Evolutionary conservation across 1,284 basidiomycete species (phyloP).

Genomic region (Malassezia furfur): DNA sequence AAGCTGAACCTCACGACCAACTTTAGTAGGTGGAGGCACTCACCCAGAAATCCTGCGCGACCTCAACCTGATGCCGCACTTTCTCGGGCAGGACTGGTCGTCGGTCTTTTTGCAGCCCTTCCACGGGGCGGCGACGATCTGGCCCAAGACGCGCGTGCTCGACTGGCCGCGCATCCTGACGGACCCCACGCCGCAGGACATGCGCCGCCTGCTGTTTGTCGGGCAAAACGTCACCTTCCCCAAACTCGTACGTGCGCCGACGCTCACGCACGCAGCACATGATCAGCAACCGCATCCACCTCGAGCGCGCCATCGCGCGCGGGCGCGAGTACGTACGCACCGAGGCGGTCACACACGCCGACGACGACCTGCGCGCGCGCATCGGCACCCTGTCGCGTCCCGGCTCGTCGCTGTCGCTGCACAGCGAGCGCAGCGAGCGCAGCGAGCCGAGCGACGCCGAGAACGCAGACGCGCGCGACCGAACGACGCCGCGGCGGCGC

Average conservation of each 20-base stretch:
- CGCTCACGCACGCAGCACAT: constrained; percentile 23
- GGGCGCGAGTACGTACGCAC: constrained; percentile 12
- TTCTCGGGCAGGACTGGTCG: constrained; percentile 44
- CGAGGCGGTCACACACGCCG: background rate
- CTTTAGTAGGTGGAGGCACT: constrained; percentile 20
- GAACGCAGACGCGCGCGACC: background rate
- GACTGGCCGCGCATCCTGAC: constrained; percentile 43
- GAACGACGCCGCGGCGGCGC: background rate
- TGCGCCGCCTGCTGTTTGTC: constrained; percentile 33
- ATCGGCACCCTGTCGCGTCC: background rate
- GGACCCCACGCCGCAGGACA: constrained; percentile 38
- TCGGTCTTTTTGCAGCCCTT: constrained; percentile 43
- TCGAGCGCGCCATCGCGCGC: constrained; percentile 37
- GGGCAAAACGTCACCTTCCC: constrained; percentile 41
- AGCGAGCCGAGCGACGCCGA: background rate
- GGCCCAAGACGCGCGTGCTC: constrained; percentile 36
- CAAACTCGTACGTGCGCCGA: constrained; percentile 16
- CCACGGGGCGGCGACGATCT: constrained; percentile 42
- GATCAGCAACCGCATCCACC: constrained; percentile 43
- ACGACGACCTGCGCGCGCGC: background rate
- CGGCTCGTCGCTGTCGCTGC: background rate
- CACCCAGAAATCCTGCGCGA: constrained; percentile 36
- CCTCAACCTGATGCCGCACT: constrained; percentile 36
- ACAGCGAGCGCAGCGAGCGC: background rate
- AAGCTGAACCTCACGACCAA: constrained; percentile 44